Percentiles rank a stretch among this genome's conserved stretches.
Conservation (phyloP, 805 yeast genomes). For the Spathaspora gorwiae region DNA sequence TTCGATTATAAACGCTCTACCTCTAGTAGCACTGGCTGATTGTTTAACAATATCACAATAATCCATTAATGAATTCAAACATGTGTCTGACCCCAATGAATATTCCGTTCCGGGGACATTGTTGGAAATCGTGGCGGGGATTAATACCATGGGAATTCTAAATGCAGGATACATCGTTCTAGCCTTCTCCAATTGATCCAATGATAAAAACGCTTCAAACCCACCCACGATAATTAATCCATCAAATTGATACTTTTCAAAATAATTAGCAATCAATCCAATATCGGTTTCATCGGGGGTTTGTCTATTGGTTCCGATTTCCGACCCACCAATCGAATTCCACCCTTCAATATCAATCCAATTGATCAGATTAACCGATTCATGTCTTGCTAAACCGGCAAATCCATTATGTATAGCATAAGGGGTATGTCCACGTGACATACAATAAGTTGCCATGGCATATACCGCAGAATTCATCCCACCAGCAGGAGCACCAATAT, state of each 20-base stretch:
- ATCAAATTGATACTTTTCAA: conserved; percentile 83
- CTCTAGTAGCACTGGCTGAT: conserved; percentile 90
- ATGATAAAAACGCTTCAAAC: conserved; percentile 88
- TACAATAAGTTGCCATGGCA: conserved; percentile 85
- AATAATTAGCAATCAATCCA: conserved; percentile 88
- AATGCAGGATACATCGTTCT: conserved; percentile 81
- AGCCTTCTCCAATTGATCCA: conserved; percentile 76
- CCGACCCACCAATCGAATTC: conserved; percentile 91
- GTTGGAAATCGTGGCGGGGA: conserved; percentile 95
- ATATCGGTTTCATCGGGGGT: conserved; percentile 74
- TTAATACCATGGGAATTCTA: conserved; percentile 87
- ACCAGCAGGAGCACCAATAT: conserved; percentile 97
- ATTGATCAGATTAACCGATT: conserved; percentile 63
- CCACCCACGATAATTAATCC: conserved; percentile 94
- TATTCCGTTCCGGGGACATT: conserved; percentile 99
- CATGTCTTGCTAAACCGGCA: conserved; percentile 86
- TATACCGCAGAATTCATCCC: conserved; percentile 90
- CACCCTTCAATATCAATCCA: conserved; percentile 90
- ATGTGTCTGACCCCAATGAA: conserved; percentile 92
- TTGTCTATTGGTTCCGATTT: conserved; percentile 91
- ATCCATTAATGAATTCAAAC: conserved; percentile 82
- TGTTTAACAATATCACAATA: conserved; percentile 96
- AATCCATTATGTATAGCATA: conserved; percentile 91
- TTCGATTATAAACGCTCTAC: conserved; percentile 92
- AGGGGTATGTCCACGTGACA: conserved; percentile 87